A percentile compares a stretch with the other conserved stretches of the same genome.
These are phyloP conservation scores for Plasmodium sp. DNA, from an alignment of 169 alveolate species.

Conservation along the genomic window DNA sequence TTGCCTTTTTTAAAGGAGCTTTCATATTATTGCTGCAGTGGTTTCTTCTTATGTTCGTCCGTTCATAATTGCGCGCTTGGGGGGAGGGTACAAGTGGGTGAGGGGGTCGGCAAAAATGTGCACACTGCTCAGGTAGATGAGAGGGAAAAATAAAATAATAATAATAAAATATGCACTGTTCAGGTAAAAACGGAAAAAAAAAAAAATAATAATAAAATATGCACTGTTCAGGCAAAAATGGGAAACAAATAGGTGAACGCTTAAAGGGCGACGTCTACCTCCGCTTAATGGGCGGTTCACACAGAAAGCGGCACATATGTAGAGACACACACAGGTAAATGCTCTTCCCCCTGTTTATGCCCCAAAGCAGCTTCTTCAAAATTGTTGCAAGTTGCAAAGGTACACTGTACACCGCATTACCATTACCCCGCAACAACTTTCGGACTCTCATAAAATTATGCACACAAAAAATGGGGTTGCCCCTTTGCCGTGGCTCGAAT, in stretches of 20 bases:
- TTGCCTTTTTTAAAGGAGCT: slow-evolving; percentile 46
- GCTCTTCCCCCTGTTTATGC: background rate
- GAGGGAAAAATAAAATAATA: background rate
- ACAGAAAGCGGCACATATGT: background rate
- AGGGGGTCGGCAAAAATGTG: background rate
- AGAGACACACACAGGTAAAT: background rate
- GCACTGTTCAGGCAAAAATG: background rate
- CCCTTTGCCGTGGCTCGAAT: background rate
- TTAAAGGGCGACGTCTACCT: background rate
- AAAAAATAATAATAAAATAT: no score
- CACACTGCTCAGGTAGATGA: background rate
- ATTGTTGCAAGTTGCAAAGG: background rate
- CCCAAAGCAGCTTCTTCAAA: background rate
- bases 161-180: background rate
- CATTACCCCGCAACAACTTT: background rate
- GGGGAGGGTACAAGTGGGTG: background rate
- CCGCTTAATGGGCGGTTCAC: background rate
- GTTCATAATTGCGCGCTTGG: background rate
- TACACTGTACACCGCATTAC: background rate
- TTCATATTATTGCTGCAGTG: slow-evolving; percentile 25
- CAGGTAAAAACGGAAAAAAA: background rate
- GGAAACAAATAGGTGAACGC: background rate
- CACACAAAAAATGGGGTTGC: background rate
- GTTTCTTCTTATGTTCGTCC: background rate
- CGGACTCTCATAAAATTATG: background rate